Evolutionary conservation across 202 grass and related monocot species (phyloP), one percentile per base, ranked within the genome.

Genomic region (Schoenoplectus tabernaemontani): DNA sequence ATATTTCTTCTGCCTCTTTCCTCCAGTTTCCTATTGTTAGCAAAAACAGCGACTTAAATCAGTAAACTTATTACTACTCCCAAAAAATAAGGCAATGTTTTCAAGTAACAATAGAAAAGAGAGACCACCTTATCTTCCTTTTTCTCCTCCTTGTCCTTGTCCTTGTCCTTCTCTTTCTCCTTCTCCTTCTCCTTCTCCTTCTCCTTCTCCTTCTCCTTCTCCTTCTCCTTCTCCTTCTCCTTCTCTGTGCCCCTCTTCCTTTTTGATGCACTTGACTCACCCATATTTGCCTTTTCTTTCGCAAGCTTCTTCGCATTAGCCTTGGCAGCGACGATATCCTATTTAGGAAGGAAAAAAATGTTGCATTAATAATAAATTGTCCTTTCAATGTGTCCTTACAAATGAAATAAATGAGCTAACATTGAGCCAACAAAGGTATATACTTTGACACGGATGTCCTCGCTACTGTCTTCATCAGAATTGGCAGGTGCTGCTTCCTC

Each of bases 391-490:
- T 24, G 9, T 66, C 61, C 16, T 54, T 38, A 56, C 34, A 69
- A 19, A 26, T 30, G 53, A 17, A 7, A 80, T 59, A 70, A 39
- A 73, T 51, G 47, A 65, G 70, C n/a, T 54, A 51, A 80, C 46
- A 30, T 83, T 86, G 36, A 10, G 73, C 20, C 50, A 57, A 81
- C 42, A 36, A 82, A 79, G 33, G 69, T 56, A 82, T 56, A 78
- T 85, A 96, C 89, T 87, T 88, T 96, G 60, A 86, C 71, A 67
- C 69, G 83, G 9, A 83, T 66, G 65, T 97, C 87, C 8, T 60
- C 51, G 67, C 71, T 74, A 28, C 4, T 61, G 43, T 84, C 84
- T 77, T 82, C 79, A 36, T 93, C 74, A 54, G 74, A 64, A 44
- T 26, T 63, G n/a, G 48, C n/a, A 74, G 70, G 70, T 19, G 70